Percentiles rank a stretch among this genome's conserved stretches.
Conservation (phyloP, 78 protist species). For the Polysphondylium violaceum region DNA sequence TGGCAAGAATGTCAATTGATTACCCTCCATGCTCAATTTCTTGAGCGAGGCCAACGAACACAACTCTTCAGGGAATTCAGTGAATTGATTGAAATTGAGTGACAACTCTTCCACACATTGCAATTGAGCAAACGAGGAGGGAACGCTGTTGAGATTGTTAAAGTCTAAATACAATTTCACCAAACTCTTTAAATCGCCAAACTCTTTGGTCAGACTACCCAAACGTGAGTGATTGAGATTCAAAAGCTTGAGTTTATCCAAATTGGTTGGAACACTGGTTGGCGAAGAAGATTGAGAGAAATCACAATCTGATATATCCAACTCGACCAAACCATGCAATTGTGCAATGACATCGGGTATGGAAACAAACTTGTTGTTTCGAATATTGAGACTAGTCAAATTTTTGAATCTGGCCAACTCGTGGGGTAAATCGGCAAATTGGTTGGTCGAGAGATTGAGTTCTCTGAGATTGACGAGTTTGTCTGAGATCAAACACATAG, state of each 20-base stretch:
- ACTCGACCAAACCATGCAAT: slow-evolving; percentile 3
- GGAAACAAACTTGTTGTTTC: slow-evolving; percentile 33
- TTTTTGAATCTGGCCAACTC: slow-evolving; percentile 7
- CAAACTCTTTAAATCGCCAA: slow-evolving; percentile 39
- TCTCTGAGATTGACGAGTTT: neutral
- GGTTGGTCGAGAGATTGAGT: slow-evolving; percentile 34
- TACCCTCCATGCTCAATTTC: slow-evolving; percentile 26
- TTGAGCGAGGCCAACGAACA: neutral
- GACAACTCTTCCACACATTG: slow-evolving; percentile 5
- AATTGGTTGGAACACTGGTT: neutral
- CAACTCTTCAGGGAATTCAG: slow-evolving; percentile 45
- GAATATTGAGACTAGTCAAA: neutral
- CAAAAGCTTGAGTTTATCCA: slow-evolving; percentile 18
- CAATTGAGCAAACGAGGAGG: slow-evolving; percentile 29
- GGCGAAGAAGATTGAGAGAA: slow-evolving; percentile 24
- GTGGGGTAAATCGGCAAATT: slow-evolving; percentile 26
- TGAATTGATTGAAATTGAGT: slow-evolving; percentile 9
- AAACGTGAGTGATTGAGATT: slow-evolving; percentile 29
- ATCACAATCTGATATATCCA: slow-evolving; percentile 54
- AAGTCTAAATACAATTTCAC: slow-evolving; percentile 9
- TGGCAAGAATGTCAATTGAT: slow-evolving; percentile 54
- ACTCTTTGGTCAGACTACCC: slow-evolving; percentile 42
- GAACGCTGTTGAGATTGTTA: slow-evolving; percentile 21
- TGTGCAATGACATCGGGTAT: slow-evolving; percentile 53
- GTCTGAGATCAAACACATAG: slow-evolving; percentile 4